Conservation (phyloP, 441 rosid species). For the Dalechampia spathulata region DNA sequence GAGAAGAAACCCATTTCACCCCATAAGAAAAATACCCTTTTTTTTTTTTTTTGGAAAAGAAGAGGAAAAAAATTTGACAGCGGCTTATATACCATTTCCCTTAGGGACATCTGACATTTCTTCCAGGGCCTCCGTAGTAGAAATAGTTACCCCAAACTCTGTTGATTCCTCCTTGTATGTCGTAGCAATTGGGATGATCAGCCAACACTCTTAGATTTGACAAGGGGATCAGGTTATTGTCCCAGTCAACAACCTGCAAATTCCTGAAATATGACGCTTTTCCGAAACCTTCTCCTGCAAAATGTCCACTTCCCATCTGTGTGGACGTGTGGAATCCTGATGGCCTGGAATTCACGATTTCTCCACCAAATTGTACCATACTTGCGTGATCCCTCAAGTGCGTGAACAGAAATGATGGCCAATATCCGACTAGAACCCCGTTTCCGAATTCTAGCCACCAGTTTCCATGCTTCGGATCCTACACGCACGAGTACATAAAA, state of each 20-base stretch:
- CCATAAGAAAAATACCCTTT: constrained; percentile 3
- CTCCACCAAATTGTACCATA: constrained; percentile 96
- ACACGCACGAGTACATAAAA: neutral
- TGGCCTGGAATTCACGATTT: constrained; percentile 61
- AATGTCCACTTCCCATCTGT: constrained; percentile 97
- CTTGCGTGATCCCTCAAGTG: constrained; percentile 81
- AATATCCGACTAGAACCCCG: constrained; percentile 82
- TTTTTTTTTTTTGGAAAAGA: no score
- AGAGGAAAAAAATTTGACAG: neutral
- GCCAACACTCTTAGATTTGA: constrained; percentile 65
- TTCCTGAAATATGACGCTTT: constrained; percentile 89
- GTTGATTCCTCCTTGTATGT: constrained; percentile 77
- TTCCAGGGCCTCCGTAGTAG: constrained; percentile 97
- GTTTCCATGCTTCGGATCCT: constrained; percentile 99
- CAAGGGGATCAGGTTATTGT: constrained; percentile 65
- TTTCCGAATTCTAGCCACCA: constrained; percentile 99
- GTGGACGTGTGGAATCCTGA: constrained; percentile 81
- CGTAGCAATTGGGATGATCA: constrained; percentile 86
- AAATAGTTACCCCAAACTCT: constrained; percentile 92
- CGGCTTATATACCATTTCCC: constrained; percentile 26
- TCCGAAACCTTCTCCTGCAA: constrained; percentile 79
- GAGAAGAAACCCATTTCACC: constrained; percentile 33
- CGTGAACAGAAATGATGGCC: constrained; percentile 83
- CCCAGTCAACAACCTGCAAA: constrained; percentile 91
- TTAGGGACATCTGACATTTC: constrained; percentile 76